phyloP scores from a whole-genome alignment of 1,139 yeast genomes.

The Meyerozyma smithsonii region DNA sequence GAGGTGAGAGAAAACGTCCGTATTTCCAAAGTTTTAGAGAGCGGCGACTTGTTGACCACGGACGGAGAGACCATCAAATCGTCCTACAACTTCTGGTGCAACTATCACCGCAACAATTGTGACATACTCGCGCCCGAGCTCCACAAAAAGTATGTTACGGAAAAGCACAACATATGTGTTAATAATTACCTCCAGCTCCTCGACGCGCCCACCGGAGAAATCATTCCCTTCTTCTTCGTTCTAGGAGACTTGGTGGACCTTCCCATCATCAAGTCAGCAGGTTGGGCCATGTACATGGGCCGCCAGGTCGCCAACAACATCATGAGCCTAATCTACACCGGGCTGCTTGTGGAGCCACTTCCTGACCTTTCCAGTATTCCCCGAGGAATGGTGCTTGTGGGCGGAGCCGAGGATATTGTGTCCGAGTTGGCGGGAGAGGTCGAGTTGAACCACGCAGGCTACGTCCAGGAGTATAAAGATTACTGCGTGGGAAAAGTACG shows the following conservation, averaged over 20 bases:
- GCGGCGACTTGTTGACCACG: constrained; percentile 29
- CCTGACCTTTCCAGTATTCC: constrained; percentile 34
- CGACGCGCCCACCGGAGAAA: constrained; percentile 9
- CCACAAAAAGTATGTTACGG: constrained; percentile 19
- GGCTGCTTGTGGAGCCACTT: constrained; percentile 28
- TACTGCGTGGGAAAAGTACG: constrained; percentile 27
- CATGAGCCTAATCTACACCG: constrained; percentile 25
- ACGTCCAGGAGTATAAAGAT: constrained; percentile 37
- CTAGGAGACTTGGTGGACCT: constrained; percentile 40
- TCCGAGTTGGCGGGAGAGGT: constrained; percentile 36
- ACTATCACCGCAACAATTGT: constrained; percentile 37
- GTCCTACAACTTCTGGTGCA: constrained; percentile 42
- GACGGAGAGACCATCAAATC: constrained; percentile 26
- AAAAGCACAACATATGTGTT: constrained; percentile 24
- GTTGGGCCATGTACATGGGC: constrained; percentile 47
- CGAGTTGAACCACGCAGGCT: constrained; percentile 30
- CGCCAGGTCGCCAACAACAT: constrained; percentile 39
- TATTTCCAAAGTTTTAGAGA: constrained; percentile 19
- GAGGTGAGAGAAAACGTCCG: constrained; percentile 18
- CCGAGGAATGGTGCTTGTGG: constrained; percentile 41
- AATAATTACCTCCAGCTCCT: constrained; percentile 36
- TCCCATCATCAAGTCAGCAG: constrained; percentile 42
- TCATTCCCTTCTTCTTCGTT: constrained; percentile 26
- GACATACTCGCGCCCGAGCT: constrained; percentile 18
- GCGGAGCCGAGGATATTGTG: constrained; percentile 37